These are phyloP conservation scores for Tulasnella sp. DNA, from an alignment of 768 basidiomycete species.

Conservation along the genomic window DNA sequence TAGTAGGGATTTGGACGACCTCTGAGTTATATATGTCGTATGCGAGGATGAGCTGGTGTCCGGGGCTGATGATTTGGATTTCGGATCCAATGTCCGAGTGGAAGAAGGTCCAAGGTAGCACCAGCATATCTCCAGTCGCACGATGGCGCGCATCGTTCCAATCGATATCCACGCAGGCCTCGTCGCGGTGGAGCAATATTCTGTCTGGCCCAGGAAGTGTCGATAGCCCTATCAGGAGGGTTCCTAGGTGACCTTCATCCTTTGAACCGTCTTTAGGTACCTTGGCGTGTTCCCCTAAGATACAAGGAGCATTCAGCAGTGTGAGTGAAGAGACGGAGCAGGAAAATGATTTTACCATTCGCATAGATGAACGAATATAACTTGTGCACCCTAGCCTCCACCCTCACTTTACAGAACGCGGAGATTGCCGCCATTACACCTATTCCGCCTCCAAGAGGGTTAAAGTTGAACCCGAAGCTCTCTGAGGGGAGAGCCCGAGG, in stretches of 20 bases:
- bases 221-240: constrained; percentile 42
- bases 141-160: neutral
- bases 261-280: constrained; percentile 41
- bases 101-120: constrained; percentile 34
- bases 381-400: constrained; percentile 14
- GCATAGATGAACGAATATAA: neutral
- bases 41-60: constrained; percentile 37
- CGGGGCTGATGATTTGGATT: constrained; percentile 33
- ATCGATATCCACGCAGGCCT: neutral
- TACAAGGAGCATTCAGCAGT: neutral
- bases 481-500: neutral
- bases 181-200: constrained; percentile 30
- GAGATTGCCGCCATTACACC: neutral
- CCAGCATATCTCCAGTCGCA: neutral
- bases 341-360: too few species aligned
- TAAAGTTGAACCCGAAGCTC: constrained; percentile 5
- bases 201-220: constrained; percentile 38
- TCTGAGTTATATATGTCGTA: constrained; percentile 20
- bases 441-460: neutral
- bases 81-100: constrained; percentile 39
- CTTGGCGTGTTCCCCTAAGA: constrained; percentile 38
- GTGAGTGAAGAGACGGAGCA: neutral
- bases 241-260: constrained; percentile 38
- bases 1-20: neutral
- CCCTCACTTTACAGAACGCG: neutral